Evolutionary conservation across 2,329 filamentous ascomycete genomes (phyloP).

Genomic region (Pseudocercospora eumusae): DNA sequence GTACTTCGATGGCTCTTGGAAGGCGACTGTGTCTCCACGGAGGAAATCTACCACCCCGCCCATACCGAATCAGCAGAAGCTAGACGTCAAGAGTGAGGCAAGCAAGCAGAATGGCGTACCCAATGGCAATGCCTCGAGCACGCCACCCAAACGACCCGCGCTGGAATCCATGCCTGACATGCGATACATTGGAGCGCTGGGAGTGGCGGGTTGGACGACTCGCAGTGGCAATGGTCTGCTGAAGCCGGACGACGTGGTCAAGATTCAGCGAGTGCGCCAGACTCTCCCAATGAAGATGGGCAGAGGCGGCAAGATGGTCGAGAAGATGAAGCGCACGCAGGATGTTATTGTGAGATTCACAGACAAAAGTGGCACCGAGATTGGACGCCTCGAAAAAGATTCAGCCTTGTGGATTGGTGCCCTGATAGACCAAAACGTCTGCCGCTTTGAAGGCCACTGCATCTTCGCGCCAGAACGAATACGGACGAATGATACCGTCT

Average conservation of each 20-base stretch:
- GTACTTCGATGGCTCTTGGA: conserved; percentile 66
- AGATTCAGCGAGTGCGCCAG: conserved; percentile 81
- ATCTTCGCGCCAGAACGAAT: conserved; percentile 85
- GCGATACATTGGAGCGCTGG: conserved; percentile 88
- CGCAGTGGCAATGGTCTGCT: conserved; percentile 74
- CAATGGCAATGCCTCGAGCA: conserved; percentile 11
- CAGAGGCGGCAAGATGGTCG: conserved; percentile 45
- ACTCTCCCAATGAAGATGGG: conserved; percentile 55
- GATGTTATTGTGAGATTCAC: conserved; percentile 94
- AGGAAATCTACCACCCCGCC: conserved; percentile 23
- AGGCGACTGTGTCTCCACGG: conserved; percentile 35
- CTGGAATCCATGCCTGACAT: conserved; percentile 53
- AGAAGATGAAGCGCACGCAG: conserved; percentile 64
- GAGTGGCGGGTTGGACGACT: conserved; percentile 88
- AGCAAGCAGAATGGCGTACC: conserved; percentile 9
- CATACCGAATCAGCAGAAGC: conserved; percentile 18
- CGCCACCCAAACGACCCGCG: conserved; percentile 22
- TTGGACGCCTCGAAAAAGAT: conserved; percentile 85
- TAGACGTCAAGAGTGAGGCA: conserved; percentile 16
- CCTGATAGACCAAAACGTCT: conserved; percentile 85
- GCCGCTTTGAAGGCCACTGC: conserved; percentile 81
- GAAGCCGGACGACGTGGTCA: conserved; percentile 78
- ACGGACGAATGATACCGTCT: conserved; percentile 91
- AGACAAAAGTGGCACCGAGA: conserved; percentile 73
- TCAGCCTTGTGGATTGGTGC: conserved; percentile 89